Evolutionary conservation across 2,329 filamentous ascomycete genomes (phyloP).

Genomic region (Scedosporium boydii): DNA sequence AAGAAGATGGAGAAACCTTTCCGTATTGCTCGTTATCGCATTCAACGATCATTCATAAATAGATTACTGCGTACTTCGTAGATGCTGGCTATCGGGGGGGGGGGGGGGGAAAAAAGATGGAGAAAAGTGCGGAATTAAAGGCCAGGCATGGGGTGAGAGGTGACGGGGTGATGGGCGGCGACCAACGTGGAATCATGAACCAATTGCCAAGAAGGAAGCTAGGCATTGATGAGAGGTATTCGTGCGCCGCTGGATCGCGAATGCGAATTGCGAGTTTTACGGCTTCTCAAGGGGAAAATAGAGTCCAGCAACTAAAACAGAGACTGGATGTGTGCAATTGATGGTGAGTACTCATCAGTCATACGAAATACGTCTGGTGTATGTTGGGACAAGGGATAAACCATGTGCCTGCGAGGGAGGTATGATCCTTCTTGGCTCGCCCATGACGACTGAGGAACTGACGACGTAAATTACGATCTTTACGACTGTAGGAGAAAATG

Average conservation of each 20-base stretch:
- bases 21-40: not conserved
- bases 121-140: not conserved
- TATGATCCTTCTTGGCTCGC: not conserved
- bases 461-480: conserved; percentile 5
- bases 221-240: not conserved
- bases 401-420: too few relatives aligned
- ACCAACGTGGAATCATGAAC: too few relatives aligned
- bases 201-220: not conserved
- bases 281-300: not conserved
- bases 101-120: too few relatives aligned
- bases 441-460: not conserved
- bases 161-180: too few relatives aligned
- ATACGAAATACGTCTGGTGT: conserved; percentile 5
- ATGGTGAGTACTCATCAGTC: not conserved
- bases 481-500: not conserved
- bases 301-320: not conserved
- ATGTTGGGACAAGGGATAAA: not conserved
- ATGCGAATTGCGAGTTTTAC: not conserved
- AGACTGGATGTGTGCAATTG: not conserved
- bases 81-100: not conserved
- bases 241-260: not conserved
- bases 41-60: not conserved
- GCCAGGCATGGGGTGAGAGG: not conserved
- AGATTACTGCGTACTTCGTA: not conserved
- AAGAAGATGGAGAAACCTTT: not conserved